phyloP scores from a whole-genome alignment of 2,329 filamentous ascomycete species.

The Trichoderma atrobrunneum region DNA sequence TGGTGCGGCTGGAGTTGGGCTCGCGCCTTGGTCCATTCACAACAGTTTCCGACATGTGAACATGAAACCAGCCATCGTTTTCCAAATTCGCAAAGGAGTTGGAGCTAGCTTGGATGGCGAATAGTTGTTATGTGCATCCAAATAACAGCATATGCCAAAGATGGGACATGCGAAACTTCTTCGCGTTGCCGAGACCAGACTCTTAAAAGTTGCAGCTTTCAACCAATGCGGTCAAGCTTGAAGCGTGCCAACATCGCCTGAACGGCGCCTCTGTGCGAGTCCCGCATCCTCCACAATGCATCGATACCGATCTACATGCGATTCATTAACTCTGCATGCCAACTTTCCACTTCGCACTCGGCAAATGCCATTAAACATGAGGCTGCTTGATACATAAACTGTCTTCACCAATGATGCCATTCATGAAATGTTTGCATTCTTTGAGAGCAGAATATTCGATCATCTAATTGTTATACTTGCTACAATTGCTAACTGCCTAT shows the following conservation, averaged over 20 bases:
- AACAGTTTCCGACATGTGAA: conserved; percentile 28
- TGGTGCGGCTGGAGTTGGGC: no score
- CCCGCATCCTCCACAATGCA: not conserved
- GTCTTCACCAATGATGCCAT: not conserved
- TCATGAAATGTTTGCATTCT: not conserved
- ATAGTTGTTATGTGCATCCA: not conserved
- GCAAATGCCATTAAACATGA: not conserved
- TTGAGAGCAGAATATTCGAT: not conserved
- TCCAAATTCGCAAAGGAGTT: conserved; percentile 25
- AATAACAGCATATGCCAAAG: not conserved
- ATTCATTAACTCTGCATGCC: not conserved
- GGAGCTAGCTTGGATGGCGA: conserved; percentile 3
- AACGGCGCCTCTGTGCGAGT: not conserved
- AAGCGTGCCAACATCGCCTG: not conserved
- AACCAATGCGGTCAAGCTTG: not conserved
- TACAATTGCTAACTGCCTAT: not conserved
- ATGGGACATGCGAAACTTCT: not conserved
- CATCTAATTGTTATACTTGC: not conserved
- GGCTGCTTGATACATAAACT: not conserved
- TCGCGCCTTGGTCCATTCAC: not conserved
- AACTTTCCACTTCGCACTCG: no score
- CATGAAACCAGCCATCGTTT: conserved; percentile 24
- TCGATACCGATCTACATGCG: not conserved
- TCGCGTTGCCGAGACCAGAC: not conserved
- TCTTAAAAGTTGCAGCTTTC: not conserved